Percentiles rank a stretch among this genome's conserved stretches.
These are phyloP conservation scores for Hyparrhenia diplandra DNA, from an alignment of 176 grass and related monocot species.

Conservation along the genomic window DNA sequence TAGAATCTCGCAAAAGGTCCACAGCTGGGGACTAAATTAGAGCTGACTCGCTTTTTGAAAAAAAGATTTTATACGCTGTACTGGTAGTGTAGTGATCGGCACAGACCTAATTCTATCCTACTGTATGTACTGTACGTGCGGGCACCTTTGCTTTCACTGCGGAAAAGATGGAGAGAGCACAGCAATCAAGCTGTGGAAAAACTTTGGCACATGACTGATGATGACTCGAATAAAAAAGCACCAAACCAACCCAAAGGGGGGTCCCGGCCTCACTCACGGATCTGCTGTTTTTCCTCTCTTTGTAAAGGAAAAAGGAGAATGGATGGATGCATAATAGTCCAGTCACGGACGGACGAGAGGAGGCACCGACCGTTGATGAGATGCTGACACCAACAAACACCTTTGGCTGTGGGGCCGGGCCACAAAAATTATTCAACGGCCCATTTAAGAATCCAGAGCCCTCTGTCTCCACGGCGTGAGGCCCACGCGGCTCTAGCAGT, in stretches of 20 bases:
- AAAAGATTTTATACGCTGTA: too few relatives aligned
- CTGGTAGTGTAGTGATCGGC: neutral
- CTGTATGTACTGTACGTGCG: too few relatives aligned
- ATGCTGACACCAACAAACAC: neutral
- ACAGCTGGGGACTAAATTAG: too few relatives aligned
- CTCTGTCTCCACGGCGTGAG: neutral
- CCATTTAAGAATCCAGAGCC: neutral
- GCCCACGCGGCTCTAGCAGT: constrained; percentile 18
- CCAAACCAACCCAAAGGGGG: too few relatives aligned
- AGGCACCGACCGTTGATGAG: neutral
- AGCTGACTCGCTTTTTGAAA: too few relatives aligned
- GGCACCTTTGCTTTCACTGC: neutral
- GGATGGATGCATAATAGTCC: too few relatives aligned
- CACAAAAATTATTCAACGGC: constrained; percentile 3
- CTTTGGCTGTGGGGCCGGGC: neutral
- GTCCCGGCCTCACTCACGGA: neutral
- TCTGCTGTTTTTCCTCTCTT: too few relatives aligned
- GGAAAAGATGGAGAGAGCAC: too few relatives aligned
- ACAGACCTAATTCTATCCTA: neutral
- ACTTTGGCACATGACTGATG: too few relatives aligned
- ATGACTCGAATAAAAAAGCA: neutral
- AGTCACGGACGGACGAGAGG: too few relatives aligned
- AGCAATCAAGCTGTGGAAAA: too few relatives aligned
- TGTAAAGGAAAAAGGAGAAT: too few relatives aligned
- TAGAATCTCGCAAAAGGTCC: neutral